Evolutionary conservation across 2,329 filamentous ascomycete genomes (phyloP), one percentile per base, ranked within the genome.

Genomic region (Dothideomycetes sp.): DNA sequence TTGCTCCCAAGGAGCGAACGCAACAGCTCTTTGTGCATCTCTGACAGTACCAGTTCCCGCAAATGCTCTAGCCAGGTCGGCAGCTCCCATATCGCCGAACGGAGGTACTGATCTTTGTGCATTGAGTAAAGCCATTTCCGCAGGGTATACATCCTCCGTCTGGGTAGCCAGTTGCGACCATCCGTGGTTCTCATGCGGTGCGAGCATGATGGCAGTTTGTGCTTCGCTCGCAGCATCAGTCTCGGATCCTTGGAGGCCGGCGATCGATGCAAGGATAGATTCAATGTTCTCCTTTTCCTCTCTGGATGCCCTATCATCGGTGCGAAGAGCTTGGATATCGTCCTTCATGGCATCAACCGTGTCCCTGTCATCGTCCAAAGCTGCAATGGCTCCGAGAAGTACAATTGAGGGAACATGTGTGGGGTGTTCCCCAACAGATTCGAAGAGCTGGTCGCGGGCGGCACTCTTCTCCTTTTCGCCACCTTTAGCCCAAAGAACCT

Each of bases 401-500:
- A 87, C 73, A 2, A 93, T 76, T 0, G 86, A 81, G 46, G 80
- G 81, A 1, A 94, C 74, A 49, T 96, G 87, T 1, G 79, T 74
- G 0, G 84, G 76, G 36, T 82, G 65, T 37, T 68, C 72, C 50
- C 88, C 84, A 10, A 94, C 79, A 27, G 83, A 79, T 11, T 79
- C 79, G 52, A 94, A 89, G 1, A 98, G 70, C 47, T 84, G 75
- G 38, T 83, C 78, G 3, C 86, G 75, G 12, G 89, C 88, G 45
- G 83, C 77, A 36, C 80, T 76, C 34, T 81, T 77, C 40, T 88
- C 83, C 1, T 79, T 71, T 5, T 81, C 75, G 0, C 79, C 77
- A 7, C 84, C 87, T 47, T 85, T 86, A 0, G 88, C 88, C 89
- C 91, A 98, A 0, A 96, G 71, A 0, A 96, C 84, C 60, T 96